Conservation (phyloP, 805 yeast genomes). For the Jamesozyma jinghongensis region DNA sequence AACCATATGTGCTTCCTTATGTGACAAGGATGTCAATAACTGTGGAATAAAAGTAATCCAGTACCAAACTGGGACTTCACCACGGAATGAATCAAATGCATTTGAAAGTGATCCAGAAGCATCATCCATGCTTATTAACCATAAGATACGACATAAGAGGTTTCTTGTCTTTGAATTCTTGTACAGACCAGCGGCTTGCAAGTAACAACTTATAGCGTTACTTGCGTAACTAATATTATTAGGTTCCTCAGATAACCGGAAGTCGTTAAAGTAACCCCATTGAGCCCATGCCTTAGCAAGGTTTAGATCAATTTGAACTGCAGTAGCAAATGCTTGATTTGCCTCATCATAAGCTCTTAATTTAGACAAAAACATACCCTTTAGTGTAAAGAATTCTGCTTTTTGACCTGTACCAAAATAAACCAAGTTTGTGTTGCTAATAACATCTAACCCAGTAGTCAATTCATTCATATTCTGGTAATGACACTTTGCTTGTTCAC, state of each 20-base stretch:
- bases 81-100: constrained; percentile 86
- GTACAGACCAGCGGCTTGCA: constrained; percentile 96
- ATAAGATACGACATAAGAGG: constrained; percentile 76
- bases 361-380: constrained; percentile 95
- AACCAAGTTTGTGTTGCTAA: constrained; percentile 89
- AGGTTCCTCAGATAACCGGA: constrained; percentile 75
- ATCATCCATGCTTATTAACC: constrained; percentile 92
- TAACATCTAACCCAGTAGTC: constrained; percentile 92
- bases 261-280: constrained; percentile 95
- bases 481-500: constrained; percentile 97
- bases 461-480: constrained; percentile 85
- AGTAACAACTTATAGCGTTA: constrained; percentile 89
- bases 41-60: constrained; percentile 98
- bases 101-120: constrained; percentile 66
- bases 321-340: constrained; percentile 94
- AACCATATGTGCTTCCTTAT: constrained; percentile 82
- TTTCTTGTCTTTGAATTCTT: constrained; percentile 87
- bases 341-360: constrained; percentile 89
- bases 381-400: constrained; percentile 94
- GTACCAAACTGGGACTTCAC: constrained; percentile 98
- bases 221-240: constrained; percentile 76
- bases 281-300: constrained; percentile 99
- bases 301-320: constrained; percentile 90
- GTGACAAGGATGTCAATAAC: constrained; percentile 77
- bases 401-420: constrained; percentile 96